These are phyloP conservation scores for Trichoderma cornu-damae DNA, from an alignment of 2,329 filamentous ascomycete genomes.

Conservation along the genomic window DNA sequence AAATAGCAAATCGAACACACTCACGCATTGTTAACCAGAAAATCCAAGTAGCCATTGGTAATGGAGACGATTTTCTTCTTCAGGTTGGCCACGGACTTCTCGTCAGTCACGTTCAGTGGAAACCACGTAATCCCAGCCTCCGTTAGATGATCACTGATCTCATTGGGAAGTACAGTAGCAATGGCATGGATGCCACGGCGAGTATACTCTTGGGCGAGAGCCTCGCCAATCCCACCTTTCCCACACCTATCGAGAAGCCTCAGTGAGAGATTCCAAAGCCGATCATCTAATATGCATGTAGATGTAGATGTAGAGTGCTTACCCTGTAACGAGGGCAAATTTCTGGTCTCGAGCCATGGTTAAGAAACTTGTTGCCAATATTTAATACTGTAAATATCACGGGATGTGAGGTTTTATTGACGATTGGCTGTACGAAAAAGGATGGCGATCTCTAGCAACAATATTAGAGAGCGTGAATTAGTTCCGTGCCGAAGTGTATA, in stretches of 20 bases:
- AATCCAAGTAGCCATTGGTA: constrained; percentile 10
- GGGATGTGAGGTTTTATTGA: no score
- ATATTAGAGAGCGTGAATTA: no score
- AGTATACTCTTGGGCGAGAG: constrained; percentile 24
- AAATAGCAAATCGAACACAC: background rate
- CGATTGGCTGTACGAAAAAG: no score
- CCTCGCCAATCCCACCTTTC: constrained; percentile 27
- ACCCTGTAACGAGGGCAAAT: constrained; percentile 10
- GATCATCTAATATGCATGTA: background rate
- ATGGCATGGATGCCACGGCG: constrained; percentile 30
- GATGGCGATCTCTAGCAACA: background rate
- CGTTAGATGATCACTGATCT: constrained; percentile 24
- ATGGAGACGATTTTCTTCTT: constrained; percentile 19
- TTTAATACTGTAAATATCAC: no score
- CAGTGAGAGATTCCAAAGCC: background rate
- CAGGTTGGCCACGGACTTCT: constrained; percentile 26
- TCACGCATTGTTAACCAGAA: constrained; percentile 8
- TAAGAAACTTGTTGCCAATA: background rate
- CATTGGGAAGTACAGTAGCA: constrained; percentile 30
- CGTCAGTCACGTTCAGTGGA: constrained; percentile 31
- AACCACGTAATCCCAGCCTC: constrained; percentile 26
- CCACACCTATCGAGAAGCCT: constrained; percentile 8
- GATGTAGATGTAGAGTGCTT: background rate
- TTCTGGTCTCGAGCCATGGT: background rate
- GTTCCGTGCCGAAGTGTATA: no score